Evolutionary conservation across 768 basidiomycete genomes (phyloP), one percentile per base, ranked within the genome.

Genomic region (Termitomyces sp.): DNA sequence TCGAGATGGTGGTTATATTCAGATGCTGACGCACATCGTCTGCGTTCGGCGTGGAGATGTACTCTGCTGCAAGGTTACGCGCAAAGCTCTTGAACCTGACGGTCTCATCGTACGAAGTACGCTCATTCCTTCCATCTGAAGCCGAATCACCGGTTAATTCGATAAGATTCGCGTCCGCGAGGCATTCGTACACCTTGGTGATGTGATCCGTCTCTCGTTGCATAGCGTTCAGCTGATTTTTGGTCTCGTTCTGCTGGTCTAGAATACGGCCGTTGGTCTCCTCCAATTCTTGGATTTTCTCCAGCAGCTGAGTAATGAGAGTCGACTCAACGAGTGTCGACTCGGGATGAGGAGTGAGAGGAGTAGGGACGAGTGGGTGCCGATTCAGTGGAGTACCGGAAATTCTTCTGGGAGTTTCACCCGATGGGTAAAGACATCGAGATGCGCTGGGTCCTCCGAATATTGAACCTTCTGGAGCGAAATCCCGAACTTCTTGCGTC

Each of bases 261-360:
- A 83, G 74, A 42, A 93, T 91, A 55, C 82, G 80, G 7, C 73
- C 61, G 62, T 93, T 93, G 2, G 88, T 82, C 39, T 85, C 80
- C 65, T 93, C 89, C 1, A 93, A 78, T 67, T 93, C 91, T 47
- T 80, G 77, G 51, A 93, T 88, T 72, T 93, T 93, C 16, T 74
- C 67, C 43, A 92, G 72, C 7, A 93, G 81, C 67, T 90, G 86
- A 10, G 83, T 76, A n/a, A 93, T 81, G 53, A 93, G 76, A 62
- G 70, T 74, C 62, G 78, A 83, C 34, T 50, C 49, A n/a, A 92
- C 80, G 52, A 92, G 76, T 61, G 70, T 74, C 63, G 78, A 83
- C 70, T 87, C 80, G 59, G 62, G 77, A 62, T 59, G 57, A 42
- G 65, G 57, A 22, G 62, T 55, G 45, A 61, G 27, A 45, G 60